A percentile compares a stretch with the other conserved stretches of the same genome.
Evolutionary conservation across 2,329 filamentous ascomycete species (phyloP).

Genomic region (Aureobasidium uvarum): DNA sequence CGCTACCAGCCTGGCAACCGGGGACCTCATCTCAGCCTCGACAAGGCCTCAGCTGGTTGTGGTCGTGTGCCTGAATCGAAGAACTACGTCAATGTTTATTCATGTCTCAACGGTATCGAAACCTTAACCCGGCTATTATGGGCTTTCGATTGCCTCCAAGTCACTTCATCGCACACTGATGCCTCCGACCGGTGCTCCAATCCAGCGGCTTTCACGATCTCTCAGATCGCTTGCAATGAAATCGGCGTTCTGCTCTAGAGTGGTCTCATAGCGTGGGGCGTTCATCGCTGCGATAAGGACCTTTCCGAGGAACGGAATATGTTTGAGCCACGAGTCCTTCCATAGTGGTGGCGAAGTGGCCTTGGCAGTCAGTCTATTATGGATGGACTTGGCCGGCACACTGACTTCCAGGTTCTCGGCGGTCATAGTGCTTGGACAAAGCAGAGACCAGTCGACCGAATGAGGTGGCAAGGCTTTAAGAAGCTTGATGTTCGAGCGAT

Average conservation of each 20-base stretch:
- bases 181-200: constrained; percentile 41
- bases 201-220: constrained; percentile 35
- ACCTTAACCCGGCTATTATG: not conserved
- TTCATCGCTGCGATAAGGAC: constrained; percentile 36
- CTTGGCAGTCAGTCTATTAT: constrained; percentile 35
- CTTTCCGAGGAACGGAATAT: constrained; percentile 39
- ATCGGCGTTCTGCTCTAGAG: constrained; percentile 46
- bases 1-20: not conserved
- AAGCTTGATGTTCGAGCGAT: constrained; percentile 38
- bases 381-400: constrained; percentile 34
- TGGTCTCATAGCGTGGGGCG: constrained; percentile 39
- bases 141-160: not conserved
- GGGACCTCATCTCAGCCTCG: not conserved
- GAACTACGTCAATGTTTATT: not conserved
- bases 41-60: not conserved
- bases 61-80: not conserved
- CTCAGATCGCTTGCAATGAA: constrained; percentile 45
- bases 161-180: constrained; percentile 34
- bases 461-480: constrained; percentile 36
- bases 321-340: constrained; percentile 38
- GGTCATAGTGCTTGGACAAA: constrained; percentile 42
- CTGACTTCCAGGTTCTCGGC: constrained; percentile 37
- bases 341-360: constrained; percentile 39
- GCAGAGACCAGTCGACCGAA: constrained; percentile 43
- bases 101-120: constrained; percentile 1